Evolutionary conservation across 192 early-diverging fungal genomes (phyloP), one percentile per base, ranked within the genome.

Genomic region (Umbelopsis vinacea): DNA sequence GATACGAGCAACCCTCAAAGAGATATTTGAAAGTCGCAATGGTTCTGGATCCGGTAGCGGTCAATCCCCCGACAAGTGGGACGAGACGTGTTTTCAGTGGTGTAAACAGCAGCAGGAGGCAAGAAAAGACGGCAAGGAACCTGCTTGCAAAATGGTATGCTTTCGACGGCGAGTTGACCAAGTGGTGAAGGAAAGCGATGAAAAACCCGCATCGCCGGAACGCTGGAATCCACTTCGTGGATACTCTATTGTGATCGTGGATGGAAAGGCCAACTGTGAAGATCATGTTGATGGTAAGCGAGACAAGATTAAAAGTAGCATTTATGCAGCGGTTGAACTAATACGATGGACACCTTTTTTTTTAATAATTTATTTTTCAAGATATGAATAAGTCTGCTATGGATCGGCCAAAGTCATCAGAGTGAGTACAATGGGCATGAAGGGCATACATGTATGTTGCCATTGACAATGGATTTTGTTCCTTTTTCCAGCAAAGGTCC

Each of bases 91-190:
- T 70, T 26, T 74, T 24, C 54, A 79, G 26, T 50, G 74, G 70
- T 60, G 60, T 43, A 48, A 66, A 21, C 71, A 73, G 24, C 45
- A 67, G n/a, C 24, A 71, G 24, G 35, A 52, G 22, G 52, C 46
- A 29, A 52, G 55, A 21, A 35, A 70, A 26, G 52, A 70, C 4
- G 55, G 67, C 23, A 47, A 68, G 52, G 46, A 70, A 15, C 71
- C 71, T 17, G 48, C 21, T n/a, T 82, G 81, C 43, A 72, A 46
- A n/a, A 82, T 82, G 81, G 46, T 79, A 15, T 82, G 81, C 57
- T 68, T 82, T 4, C 66, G 75, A 68, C 72, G 52, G 46, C 54
- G 69, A 52, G 76, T 73, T 35, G 21, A 50, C 11, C 40, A 67
- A 15, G 29, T 52, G 1, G 52, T n/a, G 10, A 46, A 46, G 26